Evolutionary conservation across 305 asterid species (phyloP).

Genomic region (Fraxinus greggii): DNA sequence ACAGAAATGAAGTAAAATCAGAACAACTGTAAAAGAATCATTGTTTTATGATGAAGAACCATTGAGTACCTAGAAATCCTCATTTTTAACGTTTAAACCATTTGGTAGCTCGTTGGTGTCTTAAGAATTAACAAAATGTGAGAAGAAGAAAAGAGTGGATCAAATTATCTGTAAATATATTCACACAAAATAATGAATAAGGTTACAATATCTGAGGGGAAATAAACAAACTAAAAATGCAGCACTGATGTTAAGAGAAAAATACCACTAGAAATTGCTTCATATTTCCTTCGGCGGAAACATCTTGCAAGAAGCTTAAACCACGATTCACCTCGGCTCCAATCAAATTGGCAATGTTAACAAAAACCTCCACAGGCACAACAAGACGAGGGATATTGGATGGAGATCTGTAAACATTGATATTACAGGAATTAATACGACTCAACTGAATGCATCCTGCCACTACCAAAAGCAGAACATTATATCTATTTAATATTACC

Average conservation of each 20-base stretch:
- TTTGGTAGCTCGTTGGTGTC: background rate
- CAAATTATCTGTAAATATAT: background rate
- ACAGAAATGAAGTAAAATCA: background rate
- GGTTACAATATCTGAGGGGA: background rate
- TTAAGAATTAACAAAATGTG: background rate
- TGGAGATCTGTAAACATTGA: constrained; percentile 40
- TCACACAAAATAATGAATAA: background rate
- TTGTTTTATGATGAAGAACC: background rate
- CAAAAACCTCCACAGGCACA: constrained; percentile 56
- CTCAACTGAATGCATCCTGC: constrained; percentile 8
- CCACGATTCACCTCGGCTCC: constrained; percentile 55
- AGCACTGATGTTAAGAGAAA: background rate
- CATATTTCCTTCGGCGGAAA: constrained; percentile 54
- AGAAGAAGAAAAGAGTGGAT: background rate
- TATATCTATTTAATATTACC: constrained; percentile 31
- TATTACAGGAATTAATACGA: constrained; percentile 4
- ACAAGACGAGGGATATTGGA: constrained; percentile 53
- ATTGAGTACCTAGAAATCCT: background rate
- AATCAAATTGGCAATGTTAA: constrained; percentile 45
- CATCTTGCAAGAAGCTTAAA: constrained; percentile 54
- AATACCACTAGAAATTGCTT: constrained; percentile 64
- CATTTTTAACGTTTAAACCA: background rate
- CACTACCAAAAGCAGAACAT: constrained; percentile 1
- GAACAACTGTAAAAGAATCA: background rate
- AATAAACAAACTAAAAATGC: background rate